Percentiles rank a stretch among this genome's conserved stretches.
These are phyloP conservation scores for Elongisporangium anandrum DNA, from an alignment of 352 stramenopile genomes.

Conservation along the genomic window DNA sequence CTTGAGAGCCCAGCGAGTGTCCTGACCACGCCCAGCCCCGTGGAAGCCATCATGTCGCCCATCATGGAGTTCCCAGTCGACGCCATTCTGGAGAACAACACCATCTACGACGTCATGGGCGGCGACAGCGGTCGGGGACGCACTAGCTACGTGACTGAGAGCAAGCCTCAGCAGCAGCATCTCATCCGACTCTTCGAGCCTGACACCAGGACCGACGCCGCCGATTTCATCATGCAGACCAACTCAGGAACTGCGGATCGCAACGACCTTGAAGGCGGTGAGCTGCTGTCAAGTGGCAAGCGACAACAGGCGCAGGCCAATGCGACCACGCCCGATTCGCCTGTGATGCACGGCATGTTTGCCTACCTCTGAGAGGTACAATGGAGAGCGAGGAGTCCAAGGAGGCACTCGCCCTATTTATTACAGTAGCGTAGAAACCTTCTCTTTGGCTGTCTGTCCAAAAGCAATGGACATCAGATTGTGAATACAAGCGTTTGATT, in stretches of 20 bases:
- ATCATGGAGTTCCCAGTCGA: conserved; percentile 43
- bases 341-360: background rate
- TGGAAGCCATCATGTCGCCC: conserved; percentile 37
- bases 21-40: conserved; percentile 28
- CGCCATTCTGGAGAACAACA: conserved; percentile 44
- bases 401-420: background rate
- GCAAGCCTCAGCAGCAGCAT: background rate
- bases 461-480: background rate
- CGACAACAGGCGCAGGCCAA: background rate
- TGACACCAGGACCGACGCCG: background rate
- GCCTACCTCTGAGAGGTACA: background rate
- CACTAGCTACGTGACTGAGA: conserved; percentile 8
- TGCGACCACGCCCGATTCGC: background rate
- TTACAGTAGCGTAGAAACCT: background rate
- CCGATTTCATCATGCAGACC: background rate
- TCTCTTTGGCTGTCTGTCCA: background rate
- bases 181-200: background rate
- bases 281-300: background rate
- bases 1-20: conserved; percentile 24
- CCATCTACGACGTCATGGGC: conserved; percentile 26
- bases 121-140: conserved; percentile 4
- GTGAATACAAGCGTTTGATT: background rate
- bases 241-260: background rate
- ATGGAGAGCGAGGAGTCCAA: background rate
- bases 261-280: background rate